A percentile compares a stretch with the other conserved stretches of the same genome.
Conservation (phyloP, 306 rosid species). For the Acacia crassicarpa region DNA sequence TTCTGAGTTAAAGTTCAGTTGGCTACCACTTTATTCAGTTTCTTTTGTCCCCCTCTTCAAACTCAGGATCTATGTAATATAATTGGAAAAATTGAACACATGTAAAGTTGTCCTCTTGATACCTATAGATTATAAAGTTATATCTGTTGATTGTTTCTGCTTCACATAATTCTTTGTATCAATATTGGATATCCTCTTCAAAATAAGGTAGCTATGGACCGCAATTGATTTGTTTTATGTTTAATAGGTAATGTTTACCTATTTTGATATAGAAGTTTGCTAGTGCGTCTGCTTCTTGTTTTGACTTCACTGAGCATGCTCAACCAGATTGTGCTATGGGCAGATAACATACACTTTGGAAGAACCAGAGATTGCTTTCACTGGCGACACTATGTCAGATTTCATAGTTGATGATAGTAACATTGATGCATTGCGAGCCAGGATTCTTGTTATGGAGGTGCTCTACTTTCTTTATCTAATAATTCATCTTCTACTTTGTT, state of each 20-base stretch:
- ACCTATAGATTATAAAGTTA: background rate
- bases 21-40: background rate
- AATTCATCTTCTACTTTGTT: background rate
- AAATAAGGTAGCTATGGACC: background rate
- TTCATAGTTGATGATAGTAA: slow-evolving; percentile 66
- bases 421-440: slow-evolving; percentile 72
- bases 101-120: background rate
- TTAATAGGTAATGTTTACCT: background rate
- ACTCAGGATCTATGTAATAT: background rate
- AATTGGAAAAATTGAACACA: background rate
- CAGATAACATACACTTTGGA: slow-evolving; percentile 75
- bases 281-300: slow-evolving; percentile 9
- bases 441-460: slow-evolving; percentile 88
- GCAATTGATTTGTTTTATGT: background rate
- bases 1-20: slow-evolving; percentile 1
- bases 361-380: slow-evolving; percentile 90
- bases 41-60: background rate
- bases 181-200: background rate
- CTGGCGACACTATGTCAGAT: slow-evolving; percentile 85
- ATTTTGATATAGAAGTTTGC: background rate
- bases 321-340: slow-evolving; percentile 35
- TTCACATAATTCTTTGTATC: background rate
- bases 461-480: slow-evolving; percentile 32
- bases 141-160: background rate
- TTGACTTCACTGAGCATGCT: slow-evolving; percentile 1